Base-by-base conservation (phyloP, 345 rosid species). In the Rubroshorea leprosula region DNA sequence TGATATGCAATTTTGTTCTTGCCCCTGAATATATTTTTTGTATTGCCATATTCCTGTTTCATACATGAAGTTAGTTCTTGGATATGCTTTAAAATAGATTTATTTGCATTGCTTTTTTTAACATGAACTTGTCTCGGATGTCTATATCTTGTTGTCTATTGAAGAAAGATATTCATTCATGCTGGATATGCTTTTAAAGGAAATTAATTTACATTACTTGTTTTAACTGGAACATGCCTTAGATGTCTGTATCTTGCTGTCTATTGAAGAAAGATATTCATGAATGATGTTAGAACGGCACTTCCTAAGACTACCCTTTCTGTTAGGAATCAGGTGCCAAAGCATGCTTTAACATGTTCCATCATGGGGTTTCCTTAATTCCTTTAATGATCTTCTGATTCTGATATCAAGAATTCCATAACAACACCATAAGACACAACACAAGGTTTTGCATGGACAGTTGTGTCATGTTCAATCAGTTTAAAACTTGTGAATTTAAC, bases 1-100 rank as follows among this genome's bases (percentile, higher is more conserved):
- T 52, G 29, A 29, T 61, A 13, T 39, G 53, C 51, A 48, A 27
- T 64, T 61, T 53, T 57, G 16, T 7, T 35, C 15, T 47, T n/a
- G 58, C 22, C 12, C 20, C 14, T 55, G 41, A 66, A 52, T 22
- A 27, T 29, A 16, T 57, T 39, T 57, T 57, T 38, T 51, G 16
- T 23, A 23, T 46, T 54, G 49, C 11, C 21, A 0, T 43, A 50
- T 23, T 35, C 15, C 29, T 20, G 29, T 16, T 9, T 23, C 24
- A 22, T 45, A 19, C 51, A 6, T 24, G 38, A 60, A 15, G 9
- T 44, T 13, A 29, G 14, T 68, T 51, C 47, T 43, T 27, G 6
- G 16, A 25, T 19, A 26, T 25, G 62, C 53, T 59, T 48, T 25
- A 27, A 27, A 48, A 7, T n/a, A n/a, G n/a, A n/a, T n/a, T n/a